Base-by-base conservation (phyloP, 2,329 filamentous ascomycete genomes). In the Gliomastix tumulicola region DNA sequence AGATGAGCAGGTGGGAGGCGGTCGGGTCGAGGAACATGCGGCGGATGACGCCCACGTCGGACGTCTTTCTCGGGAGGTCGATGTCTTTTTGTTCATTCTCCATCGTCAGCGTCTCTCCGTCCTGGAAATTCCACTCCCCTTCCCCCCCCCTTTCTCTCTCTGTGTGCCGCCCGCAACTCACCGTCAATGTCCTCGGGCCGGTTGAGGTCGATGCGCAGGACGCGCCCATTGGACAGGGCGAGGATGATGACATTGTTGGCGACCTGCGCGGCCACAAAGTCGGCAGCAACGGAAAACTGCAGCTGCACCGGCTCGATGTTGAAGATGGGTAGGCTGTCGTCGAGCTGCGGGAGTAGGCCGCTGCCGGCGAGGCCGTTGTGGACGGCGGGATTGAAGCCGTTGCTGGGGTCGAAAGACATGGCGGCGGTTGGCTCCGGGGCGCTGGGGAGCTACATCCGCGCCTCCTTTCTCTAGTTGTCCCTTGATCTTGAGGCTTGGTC, bases 11-110 rank as follows among this genome's bases (percentile, higher is more conserved):
- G 64, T 98, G 92, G 6, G 88, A 96, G 20, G 92, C 92, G 10
- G 90, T 95, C 20, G 92, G 90, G 55, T 98, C 92, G 54, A 98
- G 84, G 65, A 98, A 98, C 76, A 98, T 88, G 66, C 85, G 87
- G 49, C 85, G 82, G 54, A 98, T 97, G 36, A 95, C 76, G 47
- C 92, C 92, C 41, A 92, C 77, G 59, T 98, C 90, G 25, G 87
- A 83, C 13, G 87, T 79, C 53, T 90, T 92, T 66, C 94, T 95
- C 25, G 92, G 92, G 7, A 98, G 78, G 59, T 98, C 92, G 58
- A 98, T 95, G 62, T 98, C 90, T 94, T 50, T n/a, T n/a, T n/a
- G n/a, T n/a, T n/a, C n/a, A n/a, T n/a, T n/a, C n/a, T n/a, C 12
- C 12, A 4, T 21, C 15, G 6, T n/a, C 20, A 28, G 27, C 27